Conservation (phyloP, 768 basidiomycete species). For the Boletus reticulatus region DNA sequence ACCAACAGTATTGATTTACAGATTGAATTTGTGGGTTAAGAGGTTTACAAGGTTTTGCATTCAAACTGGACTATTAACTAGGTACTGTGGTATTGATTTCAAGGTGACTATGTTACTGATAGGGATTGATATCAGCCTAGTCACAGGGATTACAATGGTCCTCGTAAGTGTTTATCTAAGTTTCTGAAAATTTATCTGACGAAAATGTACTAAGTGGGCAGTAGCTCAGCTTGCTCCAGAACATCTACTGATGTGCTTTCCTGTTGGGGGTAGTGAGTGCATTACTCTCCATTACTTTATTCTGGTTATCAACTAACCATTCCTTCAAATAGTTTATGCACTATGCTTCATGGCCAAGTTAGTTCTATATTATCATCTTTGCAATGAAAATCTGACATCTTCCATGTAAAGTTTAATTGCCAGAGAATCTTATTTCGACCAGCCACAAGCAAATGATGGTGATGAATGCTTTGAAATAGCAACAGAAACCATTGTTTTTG, state of each 20-base stretch:
- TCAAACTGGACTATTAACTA: constrained; percentile 29
- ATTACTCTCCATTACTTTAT: background rate
- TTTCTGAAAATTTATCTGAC: background rate
- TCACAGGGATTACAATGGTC: constrained; percentile 5
- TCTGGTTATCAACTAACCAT: background rate
- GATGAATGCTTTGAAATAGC: background rate
- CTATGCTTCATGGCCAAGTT: constrained; percentile 30
- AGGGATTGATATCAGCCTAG: constrained; percentile 8
- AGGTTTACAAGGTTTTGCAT: constrained; percentile 18
- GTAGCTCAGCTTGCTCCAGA: constrained; percentile 10
- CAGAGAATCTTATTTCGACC: constrained; percentile 26
- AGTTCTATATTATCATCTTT: background rate
- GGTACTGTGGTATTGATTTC: constrained; percentile 6
- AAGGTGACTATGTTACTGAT: background rate
- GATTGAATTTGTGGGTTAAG: constrained; percentile 14
- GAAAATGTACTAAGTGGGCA: constrained; percentile 16
- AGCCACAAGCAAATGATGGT: background rate
- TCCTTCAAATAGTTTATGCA: constrained; percentile 22
- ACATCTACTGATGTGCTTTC: constrained; percentile 26
- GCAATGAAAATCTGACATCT: background rate
- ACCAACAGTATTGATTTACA: background rate
- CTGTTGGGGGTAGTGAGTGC: constrained; percentile 23
- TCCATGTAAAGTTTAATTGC: constrained; percentile 19
- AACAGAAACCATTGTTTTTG: constrained; percentile 7
- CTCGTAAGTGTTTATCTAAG: constrained; percentile 16